These are phyloP conservation scores for Fusarium xylarioides DNA, from an alignment of 2,329 filamentous ascomycete species.

Conservation along the genomic window DNA sequence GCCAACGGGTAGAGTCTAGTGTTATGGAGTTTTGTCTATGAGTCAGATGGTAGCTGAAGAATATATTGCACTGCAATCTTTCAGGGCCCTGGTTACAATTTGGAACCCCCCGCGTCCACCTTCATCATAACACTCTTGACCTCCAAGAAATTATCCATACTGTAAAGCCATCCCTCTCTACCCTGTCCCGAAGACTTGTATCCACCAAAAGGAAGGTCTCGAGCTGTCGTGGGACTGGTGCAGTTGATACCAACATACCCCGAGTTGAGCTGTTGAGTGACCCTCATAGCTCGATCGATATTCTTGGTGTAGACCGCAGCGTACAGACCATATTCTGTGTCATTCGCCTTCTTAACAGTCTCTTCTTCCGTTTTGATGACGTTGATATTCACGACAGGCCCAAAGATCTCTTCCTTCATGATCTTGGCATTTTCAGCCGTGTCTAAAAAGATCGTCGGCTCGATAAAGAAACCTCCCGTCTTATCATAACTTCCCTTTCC, in stretches of 20 bases:
- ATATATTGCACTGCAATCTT: too few species aligned
- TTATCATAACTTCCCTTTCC: constrained; percentile 11
- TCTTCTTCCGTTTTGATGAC: constrained; percentile 50
- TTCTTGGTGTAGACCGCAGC: constrained; percentile 66
- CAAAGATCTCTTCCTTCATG: constrained; percentile 70
- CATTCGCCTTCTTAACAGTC: constrained; percentile 46
- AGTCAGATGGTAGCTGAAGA: background rate
- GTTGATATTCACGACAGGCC: constrained; percentile 68
- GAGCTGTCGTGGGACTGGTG: constrained; percentile 33
- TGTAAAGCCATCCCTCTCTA: constrained; percentile 19
- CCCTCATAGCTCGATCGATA: constrained; percentile 55
- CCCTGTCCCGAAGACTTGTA: constrained; percentile 29
- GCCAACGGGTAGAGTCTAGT: too few species aligned
- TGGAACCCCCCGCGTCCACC: background rate
- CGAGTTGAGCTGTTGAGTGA: constrained; percentile 63
- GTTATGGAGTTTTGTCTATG: fast-evolving
- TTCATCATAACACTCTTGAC: constrained; percentile 38
- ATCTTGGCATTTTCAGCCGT: constrained; percentile 51
- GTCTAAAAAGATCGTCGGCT: constrained; percentile 32
- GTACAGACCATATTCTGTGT: constrained; percentile 65
- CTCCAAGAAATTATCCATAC: constrained; percentile 36
- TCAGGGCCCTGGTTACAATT: background rate
- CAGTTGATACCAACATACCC: constrained; percentile 69
- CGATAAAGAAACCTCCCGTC: constrained; percentile 21
- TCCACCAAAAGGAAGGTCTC: constrained; percentile 29